Evolutionary conservation across 306 rosid species (phyloP).

Genomic region (Quercus agrifolia): DNA sequence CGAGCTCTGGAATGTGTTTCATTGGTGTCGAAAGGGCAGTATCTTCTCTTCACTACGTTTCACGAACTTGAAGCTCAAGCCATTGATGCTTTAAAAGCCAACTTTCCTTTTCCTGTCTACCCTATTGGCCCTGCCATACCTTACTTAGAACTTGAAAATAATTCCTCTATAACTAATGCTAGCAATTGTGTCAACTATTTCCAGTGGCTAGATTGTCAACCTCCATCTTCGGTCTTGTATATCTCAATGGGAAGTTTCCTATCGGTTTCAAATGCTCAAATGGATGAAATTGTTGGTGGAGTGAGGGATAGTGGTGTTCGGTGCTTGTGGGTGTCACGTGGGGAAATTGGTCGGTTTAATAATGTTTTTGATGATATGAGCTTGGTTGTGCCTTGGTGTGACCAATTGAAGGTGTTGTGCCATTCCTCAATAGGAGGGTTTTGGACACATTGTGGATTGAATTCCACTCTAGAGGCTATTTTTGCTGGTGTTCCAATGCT

Average conservation of each 20-base stretch:
- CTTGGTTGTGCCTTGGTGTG: constrained; percentile 42
- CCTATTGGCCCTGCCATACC: constrained; percentile 39
- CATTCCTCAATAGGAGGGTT: constrained; percentile 39
- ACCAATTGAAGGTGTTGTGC: constrained; percentile 44
- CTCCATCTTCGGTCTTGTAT: constrained; percentile 35
- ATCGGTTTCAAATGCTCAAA: constrained; percentile 31
- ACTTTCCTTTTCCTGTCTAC: constrained; percentile 25
- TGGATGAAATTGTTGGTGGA: constrained; percentile 39
- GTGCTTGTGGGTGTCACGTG: constrained; percentile 37
- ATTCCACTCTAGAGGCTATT: constrained; percentile 34
- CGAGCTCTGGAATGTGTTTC: constrained; percentile 20
- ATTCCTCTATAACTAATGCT: background rate
- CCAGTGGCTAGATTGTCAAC: constrained; percentile 42
- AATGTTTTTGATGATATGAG: constrained; percentile 21
- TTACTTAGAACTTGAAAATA: constrained; percentile 3
- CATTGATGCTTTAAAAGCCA: constrained; percentile 14
- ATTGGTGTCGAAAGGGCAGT: constrained; percentile 20
- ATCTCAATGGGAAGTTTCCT: constrained; percentile 40
- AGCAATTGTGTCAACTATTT: constrained; percentile 1
- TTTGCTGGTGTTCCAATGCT: constrained; percentile 40
- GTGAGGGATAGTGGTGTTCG: constrained; percentile 29
- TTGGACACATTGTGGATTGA: constrained; percentile 48
- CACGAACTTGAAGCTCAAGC: constrained; percentile 31
- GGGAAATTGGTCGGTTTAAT: constrained; percentile 12
- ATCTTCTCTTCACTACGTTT: constrained; percentile 25